Evolutionary conservation across 2,329 filamentous ascomycete species (phyloP), one percentile per base, ranked within the genome.

Genomic region (Magnaporthiopsis incrustans): DNA sequence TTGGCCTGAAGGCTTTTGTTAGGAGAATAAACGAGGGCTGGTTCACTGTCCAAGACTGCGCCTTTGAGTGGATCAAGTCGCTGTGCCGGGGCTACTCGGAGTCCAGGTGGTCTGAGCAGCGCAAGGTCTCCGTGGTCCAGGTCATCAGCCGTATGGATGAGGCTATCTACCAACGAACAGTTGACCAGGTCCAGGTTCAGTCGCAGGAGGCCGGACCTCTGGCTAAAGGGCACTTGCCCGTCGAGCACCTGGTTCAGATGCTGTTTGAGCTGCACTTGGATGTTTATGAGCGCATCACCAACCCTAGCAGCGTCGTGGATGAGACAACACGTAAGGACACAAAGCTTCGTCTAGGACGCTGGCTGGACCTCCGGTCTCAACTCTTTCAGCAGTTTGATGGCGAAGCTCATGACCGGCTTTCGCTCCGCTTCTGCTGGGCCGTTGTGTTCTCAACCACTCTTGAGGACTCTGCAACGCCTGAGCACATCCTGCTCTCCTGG

Each of bases 181-280:
- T 83, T 26, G 71, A 75, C 2, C 71, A 78, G 30, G 80, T 83
- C 33, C 71, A 70, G 44, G 70, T 66, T 59, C 64, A 35, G 30
- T 70, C 26, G 59, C 69, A 56, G 30, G 8, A 18, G 53, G 18
- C 38, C 14, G 14, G 32, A 26, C 38, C 27, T 18, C 44, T 25
- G 7, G 44, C 22, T 3, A 26, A 60, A 58, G 63, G 18, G 1
- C 22, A 30, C 2, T 12, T 78, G 18, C 66, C 68, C 2, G 68
- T 83, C 7, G 77, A 81, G 64, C 70, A 71, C 1, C 75, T 86
- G 6, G 75, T 83, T 2, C 80, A 86, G 63, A 87, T 86, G 79
- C 71, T 86, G 1, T 85, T 87, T 62, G 85, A 88, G 69, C 77
- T 88, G 6, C 83, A 87, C 65, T 76, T 88, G 12, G 85, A 87